A percentile compares a stretch with the other conserved stretches of the same genome.
Conservation (phyloP, 2,329 filamentous ascomycete species). For the Trichoderma sp. region DNA sequence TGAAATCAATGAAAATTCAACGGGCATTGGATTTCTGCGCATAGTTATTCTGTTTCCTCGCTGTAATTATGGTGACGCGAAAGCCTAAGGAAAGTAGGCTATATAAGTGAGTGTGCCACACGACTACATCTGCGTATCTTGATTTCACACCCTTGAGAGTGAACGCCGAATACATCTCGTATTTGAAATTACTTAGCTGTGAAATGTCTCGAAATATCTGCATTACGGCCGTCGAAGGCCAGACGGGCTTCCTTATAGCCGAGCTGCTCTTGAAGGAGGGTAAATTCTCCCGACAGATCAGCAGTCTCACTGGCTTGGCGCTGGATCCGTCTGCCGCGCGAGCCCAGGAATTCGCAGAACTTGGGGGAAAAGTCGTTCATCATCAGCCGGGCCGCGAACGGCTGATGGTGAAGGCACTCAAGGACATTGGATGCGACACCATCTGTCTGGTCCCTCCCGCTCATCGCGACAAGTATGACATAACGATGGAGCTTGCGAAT, state of each 20-base stretch:
- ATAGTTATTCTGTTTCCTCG: too few relatives aligned
- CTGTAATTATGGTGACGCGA: too few relatives aligned
- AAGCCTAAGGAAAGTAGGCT: too few relatives aligned
- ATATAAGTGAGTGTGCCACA: too few relatives aligned
- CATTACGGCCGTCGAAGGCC: conserved; percentile 51
- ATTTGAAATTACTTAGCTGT: too few relatives aligned
- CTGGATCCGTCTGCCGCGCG: conserved; percentile 42
- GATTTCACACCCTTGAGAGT: too few relatives aligned
- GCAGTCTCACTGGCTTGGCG: conserved; percentile 45
- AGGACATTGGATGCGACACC: conserved; percentile 48
- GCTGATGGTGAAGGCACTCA: conserved; percentile 42
- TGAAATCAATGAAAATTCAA: too few relatives aligned
- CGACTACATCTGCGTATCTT: too few relatives aligned
- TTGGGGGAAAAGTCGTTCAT: conserved; percentile 46
- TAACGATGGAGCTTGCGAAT: conserved; percentile 47
- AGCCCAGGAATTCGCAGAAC: conserved; percentile 43
- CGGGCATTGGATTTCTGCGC: too few relatives aligned
- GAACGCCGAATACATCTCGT: too few relatives aligned
- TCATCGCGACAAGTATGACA: conserved; percentile 48
- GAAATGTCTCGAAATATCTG: conserved; percentile 52
- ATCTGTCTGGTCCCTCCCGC: conserved; percentile 53
- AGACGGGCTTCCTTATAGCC: conserved; percentile 54
- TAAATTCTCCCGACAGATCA: conserved; percentile 46
- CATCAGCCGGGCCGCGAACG: conserved; percentile 46
- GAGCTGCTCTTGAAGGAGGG: conserved; percentile 49